phyloP scores from a whole-genome alignment of 257 asterid species.

The Nemophila menziesii region DNA sequence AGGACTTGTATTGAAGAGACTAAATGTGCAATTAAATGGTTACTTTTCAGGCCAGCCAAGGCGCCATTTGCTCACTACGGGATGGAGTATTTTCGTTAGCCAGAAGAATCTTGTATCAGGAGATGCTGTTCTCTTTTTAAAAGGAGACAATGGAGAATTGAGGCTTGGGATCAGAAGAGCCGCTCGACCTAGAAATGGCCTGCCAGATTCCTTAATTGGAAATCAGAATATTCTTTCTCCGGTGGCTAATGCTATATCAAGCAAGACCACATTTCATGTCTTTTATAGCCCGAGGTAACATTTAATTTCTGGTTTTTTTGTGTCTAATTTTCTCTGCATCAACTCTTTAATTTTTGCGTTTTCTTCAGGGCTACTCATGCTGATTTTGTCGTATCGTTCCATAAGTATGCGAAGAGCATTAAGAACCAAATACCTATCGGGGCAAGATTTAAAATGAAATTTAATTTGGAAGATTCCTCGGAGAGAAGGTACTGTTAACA shows the following conservation, averaged over 20 bases:
- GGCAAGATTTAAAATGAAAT: conserved; percentile 72
- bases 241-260: conserved; percentile 58
- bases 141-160: conserved; percentile 84
- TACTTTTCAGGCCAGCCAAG: conserved; percentile 82
- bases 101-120: conserved; percentile 84
- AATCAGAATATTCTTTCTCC: conserved; percentile 69
- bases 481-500: conserved; percentile 56
- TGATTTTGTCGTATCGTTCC: conserved; percentile 65
- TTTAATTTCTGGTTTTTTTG: background rate
- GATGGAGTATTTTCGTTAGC: conserved; percentile 93
- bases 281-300: conserved; percentile 76
- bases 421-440: conserved; percentile 51
- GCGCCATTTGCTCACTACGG: conserved; percentile 95
- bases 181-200: conserved; percentile 75
- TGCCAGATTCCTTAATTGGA: conserved; percentile 74
- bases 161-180: conserved; percentile 91
- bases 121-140: conserved; percentile 89
- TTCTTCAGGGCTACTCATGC: conserved; percentile 62
- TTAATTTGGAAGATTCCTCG: conserved; percentile 85
- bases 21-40: conserved; percentile 16
- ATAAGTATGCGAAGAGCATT: conserved; percentile 52
- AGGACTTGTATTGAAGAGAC: background rate
- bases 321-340: background rate
- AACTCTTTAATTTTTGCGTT: background rate
- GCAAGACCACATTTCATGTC: conserved; percentile 41